Conservation (phyloP, 1,284 basidiomycete species). For the Ustilago sp. region DNA sequence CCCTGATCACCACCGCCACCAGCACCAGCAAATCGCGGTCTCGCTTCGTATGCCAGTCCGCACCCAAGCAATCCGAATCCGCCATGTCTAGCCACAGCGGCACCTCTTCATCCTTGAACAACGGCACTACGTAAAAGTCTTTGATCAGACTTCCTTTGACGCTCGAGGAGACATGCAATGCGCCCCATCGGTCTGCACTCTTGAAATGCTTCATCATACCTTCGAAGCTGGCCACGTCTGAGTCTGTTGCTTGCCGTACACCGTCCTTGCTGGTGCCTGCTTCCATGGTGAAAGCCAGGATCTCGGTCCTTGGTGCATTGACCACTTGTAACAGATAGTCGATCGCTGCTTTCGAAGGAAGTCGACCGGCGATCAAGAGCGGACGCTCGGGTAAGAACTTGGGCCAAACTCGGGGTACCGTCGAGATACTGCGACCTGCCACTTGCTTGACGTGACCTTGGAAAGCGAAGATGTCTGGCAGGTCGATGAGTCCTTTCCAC, state of each 20-base stretch:
- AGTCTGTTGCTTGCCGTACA: conserved; percentile 8
- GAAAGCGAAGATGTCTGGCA: conserved; percentile 64
- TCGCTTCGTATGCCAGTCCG: conserved; percentile 34
- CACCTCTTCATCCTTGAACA: conserved; percentile 52
- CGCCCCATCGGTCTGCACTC: conserved; percentile 60
- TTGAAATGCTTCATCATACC: conserved; percentile 42
- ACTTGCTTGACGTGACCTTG: conserved; percentile 62
- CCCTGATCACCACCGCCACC: conserved; percentile 58
- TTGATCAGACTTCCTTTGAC: conserved; percentile 58
- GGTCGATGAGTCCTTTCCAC: conserved; percentile 67
- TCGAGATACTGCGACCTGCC: conserved; percentile 38
- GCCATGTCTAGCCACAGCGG: conserved; percentile 63
- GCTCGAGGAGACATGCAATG: conserved; percentile 54
- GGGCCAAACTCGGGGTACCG: conserved; percentile 31
- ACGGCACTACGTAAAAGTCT: conserved; percentile 66
- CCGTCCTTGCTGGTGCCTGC: conserved; percentile 36
- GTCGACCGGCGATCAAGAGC: conserved; percentile 61
- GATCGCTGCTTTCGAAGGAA: conserved; percentile 58
- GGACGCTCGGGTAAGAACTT: conserved; percentile 55
- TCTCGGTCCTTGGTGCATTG: conserved; percentile 57
- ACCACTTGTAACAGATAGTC: conserved; percentile 64
- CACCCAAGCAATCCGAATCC: conserved; percentile 47
- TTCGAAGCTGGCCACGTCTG: conserved; percentile 33
- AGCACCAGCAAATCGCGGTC: conserved; percentile 58
- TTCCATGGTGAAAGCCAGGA: conserved; percentile 59